These are phyloP conservation scores for Pseudogymnoascus sp. DNA, from an alignment of 2,329 filamentous ascomycete genomes.

Conservation along the genomic window DNA sequence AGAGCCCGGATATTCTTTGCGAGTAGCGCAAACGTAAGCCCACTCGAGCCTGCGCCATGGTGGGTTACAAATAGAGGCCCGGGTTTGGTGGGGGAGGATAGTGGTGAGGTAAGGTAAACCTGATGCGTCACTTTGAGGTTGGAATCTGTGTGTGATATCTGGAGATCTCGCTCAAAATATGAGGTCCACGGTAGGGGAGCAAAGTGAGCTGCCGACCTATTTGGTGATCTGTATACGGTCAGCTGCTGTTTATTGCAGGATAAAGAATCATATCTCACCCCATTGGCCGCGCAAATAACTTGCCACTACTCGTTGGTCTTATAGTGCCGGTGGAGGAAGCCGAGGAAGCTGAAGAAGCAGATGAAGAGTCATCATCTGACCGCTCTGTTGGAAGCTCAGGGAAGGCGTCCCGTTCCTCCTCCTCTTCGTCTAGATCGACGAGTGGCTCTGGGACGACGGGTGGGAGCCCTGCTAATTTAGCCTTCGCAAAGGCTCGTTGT, in stretches of 20 bases:
- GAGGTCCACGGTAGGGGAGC: constrained; percentile 61
- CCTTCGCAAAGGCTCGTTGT: constrained; percentile 70
- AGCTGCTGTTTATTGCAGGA: constrained; percentile 3
- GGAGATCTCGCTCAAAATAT: constrained; percentile 85
- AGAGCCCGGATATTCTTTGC: constrained; percentile 68
- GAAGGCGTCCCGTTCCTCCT: constrained; percentile 35
- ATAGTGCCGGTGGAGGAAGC: constrained; percentile 90
- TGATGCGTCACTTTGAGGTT: constrained; percentile 59
- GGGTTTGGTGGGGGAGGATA: constrained; percentile 67
- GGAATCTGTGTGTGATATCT: constrained; percentile 47
- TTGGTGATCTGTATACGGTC: constrained; percentile 23
- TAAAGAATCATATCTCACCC: constrained; percentile 39
- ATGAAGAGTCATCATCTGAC: constrained; percentile 60
- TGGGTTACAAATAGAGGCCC: constrained; percentile 88
- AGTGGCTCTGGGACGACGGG: constrained; percentile 46
- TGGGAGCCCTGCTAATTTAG: constrained; percentile 59
- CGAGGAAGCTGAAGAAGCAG: constrained; percentile 71
- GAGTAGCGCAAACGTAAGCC: constrained; percentile 81
- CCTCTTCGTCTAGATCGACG: constrained; percentile 47
- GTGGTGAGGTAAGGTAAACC: constrained; percentile 78
- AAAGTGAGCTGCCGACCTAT: constrained; percentile 27
- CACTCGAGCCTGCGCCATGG: constrained; percentile 90
- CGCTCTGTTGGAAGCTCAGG: constrained; percentile 30
- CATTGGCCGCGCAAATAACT: constrained; percentile 64
- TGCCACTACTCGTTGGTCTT: constrained; percentile 66